A percentile compares a stretch with the other conserved stretches of the same genome.
phyloP scores from a whole-genome alignment of 306 rosid species.

The Castanopsis chinensis region DNA sequence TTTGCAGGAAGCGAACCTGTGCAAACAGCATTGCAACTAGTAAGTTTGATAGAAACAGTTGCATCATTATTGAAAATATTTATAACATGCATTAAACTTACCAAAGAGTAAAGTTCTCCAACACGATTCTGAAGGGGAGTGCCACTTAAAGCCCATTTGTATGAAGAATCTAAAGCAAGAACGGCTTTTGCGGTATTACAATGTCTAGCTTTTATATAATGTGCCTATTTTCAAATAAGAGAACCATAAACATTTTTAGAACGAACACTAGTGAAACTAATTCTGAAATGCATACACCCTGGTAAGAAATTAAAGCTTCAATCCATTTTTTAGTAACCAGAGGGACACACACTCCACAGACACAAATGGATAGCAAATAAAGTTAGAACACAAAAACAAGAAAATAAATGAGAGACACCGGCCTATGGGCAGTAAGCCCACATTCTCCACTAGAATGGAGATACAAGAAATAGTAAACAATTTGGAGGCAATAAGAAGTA shows the following conservation, averaged over 20 bases:
- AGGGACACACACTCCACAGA: neutral
- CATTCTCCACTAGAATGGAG: neutral
- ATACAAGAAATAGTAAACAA: neutral
- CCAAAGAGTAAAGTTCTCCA: slow-evolving; percentile 87
- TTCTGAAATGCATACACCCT: neutral
- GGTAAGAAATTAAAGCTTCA: neutral
- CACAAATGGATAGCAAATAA: neutral
- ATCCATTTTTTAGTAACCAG: neutral
- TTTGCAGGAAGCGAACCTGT: slow-evolving; percentile 83
- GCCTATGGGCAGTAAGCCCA: neutral
- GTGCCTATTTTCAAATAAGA: slow-evolving; percentile 51
- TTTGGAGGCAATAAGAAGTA: neutral
- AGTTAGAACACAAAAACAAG: neutral
- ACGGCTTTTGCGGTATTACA: slow-evolving; percentile 82
- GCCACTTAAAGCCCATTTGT: slow-evolving; percentile 95
- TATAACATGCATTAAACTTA: slow-evolving; percentile 20
- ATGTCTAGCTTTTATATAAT: slow-evolving; percentile 63
- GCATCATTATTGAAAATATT: slow-evolving; percentile 4
- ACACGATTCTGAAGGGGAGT: slow-evolving; percentile 91
- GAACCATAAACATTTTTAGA: neutral
- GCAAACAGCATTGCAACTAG: slow-evolving; percentile 21
- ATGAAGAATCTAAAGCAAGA: slow-evolving; percentile 72
- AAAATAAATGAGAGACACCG: neutral
- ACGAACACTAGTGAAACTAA: neutral
- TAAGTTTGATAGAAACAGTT: slow-evolving; percentile 21